Conservation (phyloP, 2,329 filamentous ascomycete genomes). For the Claviceps citrina region DNA sequence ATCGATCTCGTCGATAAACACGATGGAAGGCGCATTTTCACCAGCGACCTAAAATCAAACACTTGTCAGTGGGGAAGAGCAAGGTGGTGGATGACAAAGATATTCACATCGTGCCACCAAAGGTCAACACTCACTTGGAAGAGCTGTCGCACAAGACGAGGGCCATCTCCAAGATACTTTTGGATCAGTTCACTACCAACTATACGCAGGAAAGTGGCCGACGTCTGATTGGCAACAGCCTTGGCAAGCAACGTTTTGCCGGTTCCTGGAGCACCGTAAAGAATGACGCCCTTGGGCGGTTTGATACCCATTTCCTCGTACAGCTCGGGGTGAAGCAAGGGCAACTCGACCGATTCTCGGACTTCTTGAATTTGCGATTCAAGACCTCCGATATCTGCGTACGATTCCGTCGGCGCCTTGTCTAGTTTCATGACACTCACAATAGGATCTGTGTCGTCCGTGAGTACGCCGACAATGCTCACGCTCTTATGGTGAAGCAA, state of each 20-base stretch:
- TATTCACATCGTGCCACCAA: background rate
- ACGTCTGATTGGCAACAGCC: constrained; percentile 97
- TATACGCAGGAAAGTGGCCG: constrained; percentile 91
- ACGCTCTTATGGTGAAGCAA: constrained; percentile 95
- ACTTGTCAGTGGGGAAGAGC: no score
- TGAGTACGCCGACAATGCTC: constrained; percentile 91
- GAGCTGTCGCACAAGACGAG: constrained; percentile 83
- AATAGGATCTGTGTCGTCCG: constrained; percentile 85
- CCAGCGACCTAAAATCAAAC: constrained; percentile 90
- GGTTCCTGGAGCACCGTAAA: constrained; percentile 92
- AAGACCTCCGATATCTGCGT: constrained; percentile 93
- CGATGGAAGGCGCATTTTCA: constrained; percentile 90
- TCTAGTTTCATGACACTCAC: constrained; percentile 99
- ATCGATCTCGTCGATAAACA: constrained; percentile 98
- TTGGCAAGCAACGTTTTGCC: constrained; percentile 94
- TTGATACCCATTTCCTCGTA: constrained; percentile 99
- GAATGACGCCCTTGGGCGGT: constrained; percentile 96
- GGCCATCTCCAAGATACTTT: constrained; percentile 95
- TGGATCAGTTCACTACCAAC: constrained; percentile 96
- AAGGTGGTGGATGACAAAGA: background rate
- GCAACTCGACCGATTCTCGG: constrained; percentile 88
- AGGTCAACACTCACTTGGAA: constrained; percentile 64
- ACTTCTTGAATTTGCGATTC: constrained; percentile 96
- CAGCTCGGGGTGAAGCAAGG: constrained; percentile 83
- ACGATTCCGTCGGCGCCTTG: constrained; percentile 95